A percentile compares a stretch with the other conserved stretches of the same genome.
Evolutionary conservation across 345 rosid genomes (phyloP).

Genomic region (Salix caprea): DNA sequence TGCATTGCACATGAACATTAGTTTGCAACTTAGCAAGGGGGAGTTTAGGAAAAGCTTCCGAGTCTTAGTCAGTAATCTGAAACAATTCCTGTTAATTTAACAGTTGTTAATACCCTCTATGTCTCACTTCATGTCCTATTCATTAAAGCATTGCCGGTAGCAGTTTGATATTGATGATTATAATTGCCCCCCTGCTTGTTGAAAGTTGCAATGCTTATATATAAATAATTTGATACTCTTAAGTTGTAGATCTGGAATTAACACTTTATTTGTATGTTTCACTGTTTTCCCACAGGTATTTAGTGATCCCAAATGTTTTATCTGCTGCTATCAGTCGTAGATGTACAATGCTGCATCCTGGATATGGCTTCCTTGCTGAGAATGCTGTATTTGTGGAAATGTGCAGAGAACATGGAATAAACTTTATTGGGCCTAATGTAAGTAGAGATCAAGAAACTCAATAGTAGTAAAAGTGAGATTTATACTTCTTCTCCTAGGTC

Average conservation of each 20-base stretch:
- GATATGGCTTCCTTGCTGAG: constrained; percentile 97
- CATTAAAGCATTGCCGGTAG: not conserved
- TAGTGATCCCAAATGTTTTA: constrained; percentile 79
- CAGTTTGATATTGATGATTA: no score
- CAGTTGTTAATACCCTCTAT: not conserved
- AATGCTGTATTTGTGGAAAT: constrained; percentile 93
- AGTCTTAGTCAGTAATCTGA: not conserved
- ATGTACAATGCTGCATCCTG: constrained; percentile 98
- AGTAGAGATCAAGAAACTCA: constrained; percentile 20
- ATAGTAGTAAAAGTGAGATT: not conserved
- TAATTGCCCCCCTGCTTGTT: no score
- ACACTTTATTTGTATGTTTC: constrained; percentile 1
- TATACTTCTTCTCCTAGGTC: not conserved
- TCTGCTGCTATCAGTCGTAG: constrained; percentile 87
- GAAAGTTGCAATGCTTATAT: no score
- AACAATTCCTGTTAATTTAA: not conserved
- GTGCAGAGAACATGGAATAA: constrained; percentile 93
- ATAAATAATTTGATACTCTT: not conserved
- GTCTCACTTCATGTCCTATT: not conserved
- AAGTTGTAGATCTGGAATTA: not conserved
- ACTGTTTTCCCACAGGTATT: constrained; percentile 47
- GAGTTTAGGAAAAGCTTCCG: not conserved
- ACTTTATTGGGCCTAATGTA: constrained; percentile 96
- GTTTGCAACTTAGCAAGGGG: not conserved
- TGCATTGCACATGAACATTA: not conserved